These are phyloP conservation scores for Sporothrix protearum DNA, from an alignment of 2,329 filamentous ascomycete species.

Conservation along the genomic window DNA sequence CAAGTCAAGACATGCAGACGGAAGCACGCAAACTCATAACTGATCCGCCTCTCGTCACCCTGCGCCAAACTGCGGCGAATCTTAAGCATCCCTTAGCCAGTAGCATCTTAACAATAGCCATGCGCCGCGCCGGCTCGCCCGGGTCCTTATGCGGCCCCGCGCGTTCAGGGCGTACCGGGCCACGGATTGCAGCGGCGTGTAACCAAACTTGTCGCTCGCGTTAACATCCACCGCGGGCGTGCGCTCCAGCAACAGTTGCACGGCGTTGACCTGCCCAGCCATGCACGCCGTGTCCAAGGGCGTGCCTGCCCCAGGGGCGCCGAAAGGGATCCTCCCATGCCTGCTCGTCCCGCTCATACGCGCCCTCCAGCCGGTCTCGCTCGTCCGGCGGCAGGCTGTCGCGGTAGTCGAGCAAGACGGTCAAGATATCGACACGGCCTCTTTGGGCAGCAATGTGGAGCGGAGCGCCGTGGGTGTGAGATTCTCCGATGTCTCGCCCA, in stretches of 20 bases:
- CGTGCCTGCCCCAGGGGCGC: not conserved
- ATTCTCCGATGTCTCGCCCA: not conserved
- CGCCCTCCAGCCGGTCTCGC: not conserved
- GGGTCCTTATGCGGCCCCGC: not conserved
- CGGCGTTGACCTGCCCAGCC: not conserved
- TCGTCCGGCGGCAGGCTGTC: not conserved
- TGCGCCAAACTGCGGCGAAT: too few species aligned
- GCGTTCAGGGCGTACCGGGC: not conserved
- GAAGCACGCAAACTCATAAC: too few species aligned
- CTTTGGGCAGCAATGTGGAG: not conserved
- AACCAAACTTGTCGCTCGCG: not conserved
- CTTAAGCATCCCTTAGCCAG: not conserved
- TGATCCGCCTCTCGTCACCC: too few species aligned
- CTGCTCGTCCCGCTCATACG: not conserved
- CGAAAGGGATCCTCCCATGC: not conserved
- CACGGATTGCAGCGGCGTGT: not conserved
- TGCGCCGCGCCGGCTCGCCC: not conserved
- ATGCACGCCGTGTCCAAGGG: not conserved
- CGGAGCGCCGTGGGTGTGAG: not conserved
- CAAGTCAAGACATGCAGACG: too few species aligned
- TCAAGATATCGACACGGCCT: not conserved
- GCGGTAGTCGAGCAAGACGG: not conserved
- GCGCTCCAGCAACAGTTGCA: not conserved
- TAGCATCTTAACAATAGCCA: not conserved
- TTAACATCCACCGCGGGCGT: slow-evolving; percentile 2